phyloP scores from a whole-genome alignment of 257 asterid species.

The Solanum commersonii region DNA sequence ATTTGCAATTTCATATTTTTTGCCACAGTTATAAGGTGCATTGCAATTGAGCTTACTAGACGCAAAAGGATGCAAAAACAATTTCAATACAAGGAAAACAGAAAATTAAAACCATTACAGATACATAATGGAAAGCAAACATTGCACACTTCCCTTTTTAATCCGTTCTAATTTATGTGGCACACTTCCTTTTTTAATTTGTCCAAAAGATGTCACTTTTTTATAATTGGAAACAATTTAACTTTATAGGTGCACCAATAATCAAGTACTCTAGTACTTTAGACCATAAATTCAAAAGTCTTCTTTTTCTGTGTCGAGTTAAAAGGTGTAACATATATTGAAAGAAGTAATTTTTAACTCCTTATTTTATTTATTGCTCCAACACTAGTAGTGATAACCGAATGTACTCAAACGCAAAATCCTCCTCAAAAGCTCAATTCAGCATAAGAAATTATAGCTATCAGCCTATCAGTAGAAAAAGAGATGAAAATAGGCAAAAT shows the following conservation, averaged over 20 bases:
- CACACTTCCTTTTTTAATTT: not conserved
- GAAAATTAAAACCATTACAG: not conserved
- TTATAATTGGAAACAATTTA: too few relatives aligned
- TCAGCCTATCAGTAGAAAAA: not conserved
- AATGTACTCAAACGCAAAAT: not conserved
- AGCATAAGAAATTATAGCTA: slow-evolving; percentile 1
- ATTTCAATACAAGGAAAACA: not conserved
- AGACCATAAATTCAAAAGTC: not conserved
- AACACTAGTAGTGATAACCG: not conserved
- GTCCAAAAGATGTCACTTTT: not conserved
- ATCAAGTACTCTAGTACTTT: not conserved
- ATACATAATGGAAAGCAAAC: not conserved
- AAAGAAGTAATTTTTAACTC: not conserved
- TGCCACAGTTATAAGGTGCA: not conserved
- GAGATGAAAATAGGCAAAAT: not conserved
- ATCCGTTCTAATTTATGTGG: not conserved
- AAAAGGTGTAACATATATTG: not conserved
- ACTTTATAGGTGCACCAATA: not conserved
- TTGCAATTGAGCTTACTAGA: not conserved
- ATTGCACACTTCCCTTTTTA: not conserved
- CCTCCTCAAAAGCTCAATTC: not conserved
- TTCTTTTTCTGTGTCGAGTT: too few relatives aligned
- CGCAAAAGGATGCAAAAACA: not conserved
- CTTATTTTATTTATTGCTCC: not conserved
- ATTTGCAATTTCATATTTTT: not conserved